Conservation (phyloP, 306 rosid genomes). For the Albizia julibrissin region DNA sequence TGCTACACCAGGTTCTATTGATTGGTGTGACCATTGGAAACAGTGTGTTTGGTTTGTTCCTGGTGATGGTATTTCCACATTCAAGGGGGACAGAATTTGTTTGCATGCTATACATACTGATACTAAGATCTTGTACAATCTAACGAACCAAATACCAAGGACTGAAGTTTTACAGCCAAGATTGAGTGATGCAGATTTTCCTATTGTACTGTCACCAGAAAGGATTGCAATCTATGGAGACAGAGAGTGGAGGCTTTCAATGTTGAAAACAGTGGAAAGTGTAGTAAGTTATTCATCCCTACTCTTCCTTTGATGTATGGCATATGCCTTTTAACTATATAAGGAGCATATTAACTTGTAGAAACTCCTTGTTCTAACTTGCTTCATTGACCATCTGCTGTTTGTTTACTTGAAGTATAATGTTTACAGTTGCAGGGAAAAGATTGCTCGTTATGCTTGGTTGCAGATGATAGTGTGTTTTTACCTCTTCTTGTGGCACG, state of each 20-base stretch:
- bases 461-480: slow-evolving; percentile 82
- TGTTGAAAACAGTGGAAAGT: slow-evolving; percentile 55
- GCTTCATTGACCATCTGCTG: slow-evolving; percentile 19
- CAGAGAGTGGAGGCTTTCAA: slow-evolving; percentile 67
- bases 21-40: slow-evolving; percentile 99
- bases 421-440: slow-evolving; percentile 72
- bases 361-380: slow-evolving; percentile 14
- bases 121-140: slow-evolving; percentile 62
- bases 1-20: slow-evolving; percentile 57
- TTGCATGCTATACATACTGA: slow-evolving; percentile 67
- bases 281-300: slow-evolving; percentile 41
- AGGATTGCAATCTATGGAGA: slow-evolving; percentile 81
- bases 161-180: slow-evolving; percentile 44
- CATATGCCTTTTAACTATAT: slow-evolving; percentile 17
- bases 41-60: slow-evolving; percentile 98
- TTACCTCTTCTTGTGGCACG: slow-evolving; percentile 68
- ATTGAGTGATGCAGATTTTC: slow-evolving; percentile 43
- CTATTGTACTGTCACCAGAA: slow-evolving; percentile 73
- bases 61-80: slow-evolving; percentile 59
- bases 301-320: slow-evolving; percentile 6
- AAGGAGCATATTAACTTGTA: slow-evolving; percentile 17
- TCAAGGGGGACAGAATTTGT: slow-evolving; percentile 57
- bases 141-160: slow-evolving; percentile 42
- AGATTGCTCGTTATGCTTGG: slow-evolving; percentile 56
- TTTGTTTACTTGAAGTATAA: slow-evolving; percentile 33